phyloP scores from a whole-genome alignment of 164 flowering plant genomes.

The Nymphaea colorata region DNA sequence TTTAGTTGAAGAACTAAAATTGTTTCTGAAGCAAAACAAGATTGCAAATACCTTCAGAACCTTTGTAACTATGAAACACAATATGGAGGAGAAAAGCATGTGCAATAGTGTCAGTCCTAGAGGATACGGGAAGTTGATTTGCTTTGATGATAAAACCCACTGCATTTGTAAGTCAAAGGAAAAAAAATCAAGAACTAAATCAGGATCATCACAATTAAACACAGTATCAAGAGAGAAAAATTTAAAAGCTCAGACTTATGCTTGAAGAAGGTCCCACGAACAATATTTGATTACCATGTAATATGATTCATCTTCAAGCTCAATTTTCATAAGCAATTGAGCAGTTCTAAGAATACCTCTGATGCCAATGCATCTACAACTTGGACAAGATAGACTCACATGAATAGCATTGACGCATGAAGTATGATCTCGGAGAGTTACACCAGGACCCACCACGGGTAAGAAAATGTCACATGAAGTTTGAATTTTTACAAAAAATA shows the following conservation, averaged over 20 bases:
- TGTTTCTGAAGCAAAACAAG: too few species aligned
- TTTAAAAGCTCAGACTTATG: neutral
- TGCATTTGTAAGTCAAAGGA: slow-evolving; percentile 23
- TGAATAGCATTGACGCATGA: neutral
- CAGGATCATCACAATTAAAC: neutral
- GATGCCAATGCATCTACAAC: neutral
- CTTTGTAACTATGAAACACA: slow-evolving; percentile 73
- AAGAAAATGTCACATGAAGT: too few species aligned
- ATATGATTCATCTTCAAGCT: too few species aligned
- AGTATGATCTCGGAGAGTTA: neutral
- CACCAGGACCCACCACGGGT: too few species aligned
- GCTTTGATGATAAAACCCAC: slow-evolving; percentile 98
- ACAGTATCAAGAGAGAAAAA: neutral
- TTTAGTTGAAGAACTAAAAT: too few species aligned
- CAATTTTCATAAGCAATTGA: too few species aligned
- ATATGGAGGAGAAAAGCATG: slow-evolving; percentile 93
- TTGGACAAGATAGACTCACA: neutral
- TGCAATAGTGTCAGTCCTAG: slow-evolving; percentile 92
- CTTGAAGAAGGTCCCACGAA: neutral
- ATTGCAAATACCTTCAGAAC: slow-evolving; percentile 52
- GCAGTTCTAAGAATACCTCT: neutral
- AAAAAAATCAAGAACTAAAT: neutral
- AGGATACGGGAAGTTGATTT: slow-evolving; percentile 95
- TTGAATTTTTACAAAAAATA: too few species aligned
- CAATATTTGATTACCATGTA: too few species aligned